These are phyloP conservation scores for Cystobasidium tubakii DNA, from an alignment of 768 basidiomycete species.

Conservation along the genomic window DNA sequence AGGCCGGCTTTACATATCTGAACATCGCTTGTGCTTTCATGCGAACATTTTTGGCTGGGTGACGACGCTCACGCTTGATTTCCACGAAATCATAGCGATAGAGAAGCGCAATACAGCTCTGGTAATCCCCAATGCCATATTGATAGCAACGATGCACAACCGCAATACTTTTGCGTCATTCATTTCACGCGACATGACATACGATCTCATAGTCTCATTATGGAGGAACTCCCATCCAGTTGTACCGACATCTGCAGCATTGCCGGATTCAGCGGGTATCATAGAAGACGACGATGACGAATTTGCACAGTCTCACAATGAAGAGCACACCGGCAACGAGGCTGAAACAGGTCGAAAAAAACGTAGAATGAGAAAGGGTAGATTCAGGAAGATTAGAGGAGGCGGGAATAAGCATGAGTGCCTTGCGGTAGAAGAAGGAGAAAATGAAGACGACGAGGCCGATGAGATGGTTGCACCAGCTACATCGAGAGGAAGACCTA, in stretches of 20 bases:
- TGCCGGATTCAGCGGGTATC: conserved; percentile 41
- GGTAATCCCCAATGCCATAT: conserved; percentile 94
- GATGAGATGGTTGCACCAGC: background rate
- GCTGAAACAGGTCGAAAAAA: conserved; percentile 39
- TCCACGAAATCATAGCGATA: conserved; percentile 73
- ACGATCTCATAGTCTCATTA: conserved; percentile 90
- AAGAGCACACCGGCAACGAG: conserved; percentile 39
- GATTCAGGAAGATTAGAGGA: conserved; percentile 2
- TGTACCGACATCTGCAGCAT: conserved; percentile 47
- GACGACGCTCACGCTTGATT: conserved; percentile 81
- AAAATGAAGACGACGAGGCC: background rate
- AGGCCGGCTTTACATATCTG: conserved; percentile 91
- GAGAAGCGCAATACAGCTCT: conserved; percentile 98
- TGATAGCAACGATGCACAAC: conserved; percentile 70
- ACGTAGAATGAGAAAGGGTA: conserved; percentile 31
- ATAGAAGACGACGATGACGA: conserved; percentile 29
- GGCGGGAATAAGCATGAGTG: background rate
- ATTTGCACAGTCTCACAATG: background rate
- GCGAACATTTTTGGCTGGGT: conserved; percentile 99
- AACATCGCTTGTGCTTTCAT: conserved; percentile 98
- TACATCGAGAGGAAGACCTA: conserved; percentile 1
- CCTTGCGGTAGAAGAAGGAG: background rate
- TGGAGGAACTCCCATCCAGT: conserved; percentile 86
- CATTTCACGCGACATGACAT: conserved; percentile 89
- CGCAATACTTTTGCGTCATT: conserved; percentile 96